phyloP scores from a whole-genome alignment of 495 filamentous ascomycete genomes.

The Penicillium roqueforti region DNA sequence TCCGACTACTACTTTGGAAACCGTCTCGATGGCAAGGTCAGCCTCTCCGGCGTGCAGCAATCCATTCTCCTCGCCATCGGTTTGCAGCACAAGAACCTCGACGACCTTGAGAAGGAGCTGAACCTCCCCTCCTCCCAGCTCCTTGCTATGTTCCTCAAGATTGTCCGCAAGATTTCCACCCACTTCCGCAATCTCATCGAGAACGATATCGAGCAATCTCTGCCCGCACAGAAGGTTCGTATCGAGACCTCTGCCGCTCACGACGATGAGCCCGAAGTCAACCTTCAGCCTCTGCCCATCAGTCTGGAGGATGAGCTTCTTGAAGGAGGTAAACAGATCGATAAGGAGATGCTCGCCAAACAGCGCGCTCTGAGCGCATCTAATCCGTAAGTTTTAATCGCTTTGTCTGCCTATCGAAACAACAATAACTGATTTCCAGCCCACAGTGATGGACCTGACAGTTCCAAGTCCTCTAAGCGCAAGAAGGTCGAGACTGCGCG shows the following conservation, averaged over 20 bases:
- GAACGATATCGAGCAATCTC: conserved; percentile 62
- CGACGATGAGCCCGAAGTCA: conserved; percentile 55
- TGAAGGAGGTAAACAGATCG: conserved; percentile 72
- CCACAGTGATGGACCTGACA: conserved; percentile 74
- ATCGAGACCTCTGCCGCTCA: conserved; percentile 53
- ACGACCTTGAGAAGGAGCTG: conserved; percentile 77
- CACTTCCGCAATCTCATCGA: conserved; percentile 73
- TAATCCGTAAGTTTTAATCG: conserved; percentile 61
- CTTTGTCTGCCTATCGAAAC: conserved; percentile 18
- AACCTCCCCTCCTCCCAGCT: conserved; percentile 70
- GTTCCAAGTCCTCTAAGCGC: conserved; percentile 64
- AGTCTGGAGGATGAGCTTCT: conserved; percentile 81
- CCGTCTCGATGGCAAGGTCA: conserved; percentile 59
- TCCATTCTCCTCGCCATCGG: conserved; percentile 86
- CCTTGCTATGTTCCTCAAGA: conserved; percentile 94
- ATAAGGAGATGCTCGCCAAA: conserved; percentile 66
- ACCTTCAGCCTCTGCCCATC: conserved; percentile 64
- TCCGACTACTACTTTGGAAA: conserved; percentile 79
- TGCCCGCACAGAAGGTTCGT: conserved; percentile 54
- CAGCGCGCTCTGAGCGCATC: conserved; percentile 84
- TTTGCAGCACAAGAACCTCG: conserved; percentile 80
- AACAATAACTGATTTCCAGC: conserved; percentile 45
- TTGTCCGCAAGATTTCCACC: conserved; percentile 77
- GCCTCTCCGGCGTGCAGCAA: conserved; percentile 71
- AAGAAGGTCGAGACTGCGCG: conserved; percentile 69